Percentiles rank a stretch among this genome's conserved stretches.
phyloP scores from a whole-genome alignment of 306 rosid genomes.

The Vicia sativa region DNA sequence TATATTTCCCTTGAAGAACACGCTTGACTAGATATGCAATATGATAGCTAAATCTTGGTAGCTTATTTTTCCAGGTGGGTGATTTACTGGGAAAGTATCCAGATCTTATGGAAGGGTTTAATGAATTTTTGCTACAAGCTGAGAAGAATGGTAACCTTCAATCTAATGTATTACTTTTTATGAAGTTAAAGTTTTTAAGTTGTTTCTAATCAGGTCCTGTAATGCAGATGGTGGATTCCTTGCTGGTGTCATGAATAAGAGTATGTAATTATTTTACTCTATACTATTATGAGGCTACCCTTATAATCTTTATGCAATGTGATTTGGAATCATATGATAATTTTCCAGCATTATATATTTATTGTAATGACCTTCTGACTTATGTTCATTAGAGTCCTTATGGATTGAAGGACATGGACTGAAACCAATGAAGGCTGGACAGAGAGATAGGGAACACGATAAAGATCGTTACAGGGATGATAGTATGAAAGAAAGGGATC shows the following conservation, averaged over 20 bases:
- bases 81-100: conserved; percentile 31
- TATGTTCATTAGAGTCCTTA: conserved; percentile 61
- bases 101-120: conserved; percentile 34
- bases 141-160: conserved; percentile 61
- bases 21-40: conserved; percentile 14
- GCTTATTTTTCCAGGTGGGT: conserved; percentile 33
- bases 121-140: conserved; percentile 31
- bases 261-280: conserved; percentile 54
- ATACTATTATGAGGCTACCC: conserved; percentile 35
- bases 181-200: conserved; percentile 32
- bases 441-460: conserved; percentile 63
- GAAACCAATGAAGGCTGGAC: conserved; percentile 61
- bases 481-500: conserved; percentile 65
- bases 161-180: conserved; percentile 34
- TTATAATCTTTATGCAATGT: conserved; percentile 35
- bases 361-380: conserved; percentile 20
- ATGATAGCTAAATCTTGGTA: conserved; percentile 2
- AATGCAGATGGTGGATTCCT: conserved; percentile 94
- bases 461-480: conserved; percentile 68
- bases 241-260: conserved; percentile 50
- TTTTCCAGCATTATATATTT: conserved; percentile 32
- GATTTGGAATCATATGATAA: conserved; percentile 24
- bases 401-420: conserved; percentile 73
- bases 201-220: conserved; percentile 54
- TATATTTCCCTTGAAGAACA: conserved; percentile 13